Percentiles rank a stretch among this genome's conserved stretches.
Evolutionary conservation across 169 alveolate genomes (phyloP).

Genomic region (Babesia bovis): DNA sequence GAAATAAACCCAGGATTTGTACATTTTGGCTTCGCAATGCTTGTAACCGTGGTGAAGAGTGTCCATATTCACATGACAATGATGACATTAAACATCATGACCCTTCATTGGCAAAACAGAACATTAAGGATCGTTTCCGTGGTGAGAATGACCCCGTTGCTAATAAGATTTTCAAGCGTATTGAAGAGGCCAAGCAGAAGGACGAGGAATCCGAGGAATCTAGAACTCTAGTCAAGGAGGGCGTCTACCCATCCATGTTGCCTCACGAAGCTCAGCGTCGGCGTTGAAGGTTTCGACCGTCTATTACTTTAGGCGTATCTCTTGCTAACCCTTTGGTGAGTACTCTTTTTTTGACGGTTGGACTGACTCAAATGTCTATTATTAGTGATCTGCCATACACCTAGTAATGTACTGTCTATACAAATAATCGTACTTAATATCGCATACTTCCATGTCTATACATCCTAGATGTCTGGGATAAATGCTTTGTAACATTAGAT

Average conservation of each 20-base stretch:
- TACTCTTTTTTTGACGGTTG: too few species aligned
- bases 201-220: background rate
- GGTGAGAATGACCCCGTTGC: constrained; percentile 79
- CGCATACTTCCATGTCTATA: too few species aligned
- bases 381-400: too few species aligned
- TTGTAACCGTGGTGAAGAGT: constrained; percentile 93
- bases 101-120: constrained; percentile 71
- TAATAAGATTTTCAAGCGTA: constrained; percentile 45
- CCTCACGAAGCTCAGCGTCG: constrained; percentile 63
- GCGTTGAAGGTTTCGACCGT: too few species aligned
- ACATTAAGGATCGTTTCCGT: constrained; percentile 69
- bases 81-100: constrained; percentile 59
- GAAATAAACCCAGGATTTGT: constrained; percentile 93
- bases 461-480: too few species aligned
- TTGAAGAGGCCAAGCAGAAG: constrained; percentile 10
- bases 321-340: too few species aligned
- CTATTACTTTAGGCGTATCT: too few species aligned
- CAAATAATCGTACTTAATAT: too few species aligned
- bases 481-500: too few species aligned
- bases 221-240: background rate
- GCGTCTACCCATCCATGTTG: constrained; percentile 61
- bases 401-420: too few species aligned
- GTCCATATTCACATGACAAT: constrained; percentile 87
- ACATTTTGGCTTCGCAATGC: constrained; percentile 90
- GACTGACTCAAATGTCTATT: too few species aligned